Percentiles rank a stretch among this genome's conserved stretches.
phyloP scores from a whole-genome alignment of 2,329 filamentous ascomycete species.

The Dactylonectria estremocensis region DNA sequence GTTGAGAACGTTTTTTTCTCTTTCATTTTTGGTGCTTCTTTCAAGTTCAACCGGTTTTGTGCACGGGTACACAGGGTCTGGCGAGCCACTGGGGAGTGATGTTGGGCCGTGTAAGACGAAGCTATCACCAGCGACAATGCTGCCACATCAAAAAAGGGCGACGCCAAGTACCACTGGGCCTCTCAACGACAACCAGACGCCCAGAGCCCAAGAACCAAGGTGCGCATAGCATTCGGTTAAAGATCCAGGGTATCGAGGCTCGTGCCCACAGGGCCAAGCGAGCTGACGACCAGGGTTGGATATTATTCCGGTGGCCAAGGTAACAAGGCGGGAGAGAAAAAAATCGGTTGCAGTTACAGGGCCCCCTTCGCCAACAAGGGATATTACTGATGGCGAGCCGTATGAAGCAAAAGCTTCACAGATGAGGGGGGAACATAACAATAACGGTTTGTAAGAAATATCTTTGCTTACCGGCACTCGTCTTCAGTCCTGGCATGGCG shows the following conservation, averaged over 20 bases:
- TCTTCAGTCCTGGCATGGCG: conserved; percentile 70
- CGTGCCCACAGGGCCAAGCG: conserved; percentile 26
- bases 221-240: not conserved
- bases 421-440: conserved; percentile 23
- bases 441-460: conserved; percentile 22
- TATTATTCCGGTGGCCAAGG: conserved; percentile 29
- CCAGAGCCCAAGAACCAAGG: not conserved
- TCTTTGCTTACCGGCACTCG: conserved; percentile 70
- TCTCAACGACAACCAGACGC: not conserved
- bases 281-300: conserved; percentile 28
- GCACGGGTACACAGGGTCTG: not conserved
- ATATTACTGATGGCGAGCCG: conserved; percentile 18
- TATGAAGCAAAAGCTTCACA: conserved; percentile 9
- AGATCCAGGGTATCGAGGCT: conserved; percentile 17
- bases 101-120: not conserved
- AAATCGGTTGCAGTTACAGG: conserved; percentile 19
- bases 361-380: conserved; percentile 9
- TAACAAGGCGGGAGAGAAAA: conserved; percentile 27
- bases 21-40: conserved; percentile 8
- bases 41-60: not conserved
- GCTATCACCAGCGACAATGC: not conserved
- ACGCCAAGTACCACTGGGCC: not conserved
- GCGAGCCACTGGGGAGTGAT: no score
- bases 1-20: conserved; percentile 18
- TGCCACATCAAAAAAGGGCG: not conserved